Evolutionary conservation across 1,284 basidiomycete genomes (phyloP).

Genomic region (Pyrrhoderma lamaoense): DNA sequence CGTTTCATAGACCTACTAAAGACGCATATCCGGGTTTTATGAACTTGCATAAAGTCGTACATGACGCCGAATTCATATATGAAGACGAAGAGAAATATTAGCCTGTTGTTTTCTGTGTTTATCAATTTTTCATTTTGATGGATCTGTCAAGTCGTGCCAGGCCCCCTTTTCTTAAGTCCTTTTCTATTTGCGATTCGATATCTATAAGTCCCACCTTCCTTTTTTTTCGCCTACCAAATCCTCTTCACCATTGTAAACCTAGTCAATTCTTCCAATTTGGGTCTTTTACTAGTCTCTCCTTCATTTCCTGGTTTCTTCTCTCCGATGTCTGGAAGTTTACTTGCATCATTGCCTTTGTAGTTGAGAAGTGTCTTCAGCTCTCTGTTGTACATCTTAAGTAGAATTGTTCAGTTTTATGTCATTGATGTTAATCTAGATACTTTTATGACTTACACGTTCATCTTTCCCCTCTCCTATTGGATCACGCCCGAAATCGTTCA

Average conservation of each 20-base stretch:
- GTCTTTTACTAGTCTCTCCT: conserved; percentile 43
- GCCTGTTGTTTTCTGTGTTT: too few species aligned
- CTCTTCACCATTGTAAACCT: conserved; percentile 92
- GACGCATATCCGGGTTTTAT: too few species aligned
- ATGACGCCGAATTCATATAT: too few species aligned
- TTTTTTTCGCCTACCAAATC: too few species aligned
- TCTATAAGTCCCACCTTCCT: too few species aligned
- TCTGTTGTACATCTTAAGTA: conserved; percentile 64
- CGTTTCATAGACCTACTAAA: too few species aligned
- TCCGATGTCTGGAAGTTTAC: conserved; percentile 62
- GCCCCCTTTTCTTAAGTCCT: too few species aligned
- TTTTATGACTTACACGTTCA: conserved; percentile 56
- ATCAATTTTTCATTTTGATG: too few species aligned
- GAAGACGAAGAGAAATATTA: too few species aligned
- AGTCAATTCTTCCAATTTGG: conserved; percentile 79
- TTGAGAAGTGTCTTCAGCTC: conserved; percentile 70
- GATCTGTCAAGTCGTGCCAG: too few species aligned
- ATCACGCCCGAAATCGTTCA: conserved; percentile 81
- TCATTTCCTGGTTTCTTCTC: conserved; percentile 37
- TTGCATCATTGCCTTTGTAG: conserved; percentile 60
- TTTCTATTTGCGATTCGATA: too few species aligned
- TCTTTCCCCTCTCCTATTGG: conserved; percentile 84
- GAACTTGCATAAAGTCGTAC: too few species aligned
- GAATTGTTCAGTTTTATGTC: not conserved
- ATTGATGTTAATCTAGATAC: not conserved